These are phyloP conservation scores for Dalbergia cochinchinensis DNA, from an alignment of 306 rosid genomes.

Conservation along the genomic window DNA sequence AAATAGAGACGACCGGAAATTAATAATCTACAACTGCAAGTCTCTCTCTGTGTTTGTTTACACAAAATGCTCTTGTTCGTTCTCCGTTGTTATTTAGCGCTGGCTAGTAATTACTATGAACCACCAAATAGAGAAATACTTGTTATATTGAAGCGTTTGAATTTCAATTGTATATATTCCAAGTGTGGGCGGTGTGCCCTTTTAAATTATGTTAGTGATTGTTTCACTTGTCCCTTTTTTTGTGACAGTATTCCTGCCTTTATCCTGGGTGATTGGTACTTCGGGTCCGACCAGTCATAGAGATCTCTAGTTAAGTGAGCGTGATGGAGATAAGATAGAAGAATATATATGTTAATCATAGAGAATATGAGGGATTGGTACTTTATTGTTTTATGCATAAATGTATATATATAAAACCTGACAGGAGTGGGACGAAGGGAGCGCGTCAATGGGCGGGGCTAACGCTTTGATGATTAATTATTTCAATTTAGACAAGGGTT, in stretches of 20 bases:
- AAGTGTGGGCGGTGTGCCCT: neutral
- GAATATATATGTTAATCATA: too few relatives aligned
- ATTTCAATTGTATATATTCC: neutral
- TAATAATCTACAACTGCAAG: slow-evolving; percentile 5
- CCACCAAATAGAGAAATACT: neutral
- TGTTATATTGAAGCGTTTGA: neutral
- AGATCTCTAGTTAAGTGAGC: too few relatives aligned
- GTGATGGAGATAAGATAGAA: too few relatives aligned
- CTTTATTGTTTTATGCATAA: too few relatives aligned
- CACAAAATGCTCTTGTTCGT: neutral
- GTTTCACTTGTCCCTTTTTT: too few relatives aligned
- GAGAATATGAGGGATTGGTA: too few relatives aligned
- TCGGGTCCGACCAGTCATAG: too few relatives aligned
- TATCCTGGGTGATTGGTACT: too few relatives aligned
- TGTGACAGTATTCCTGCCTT: too few relatives aligned
- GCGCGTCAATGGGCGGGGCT: neutral
- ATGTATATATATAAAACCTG: too few relatives aligned
- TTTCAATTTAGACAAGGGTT: neutral
- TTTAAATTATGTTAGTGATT: too few relatives aligned
- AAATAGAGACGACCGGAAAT: neutral
- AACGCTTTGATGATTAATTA: neutral
- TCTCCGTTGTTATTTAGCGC: neutral
- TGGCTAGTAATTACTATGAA: neutral
- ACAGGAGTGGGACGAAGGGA: neutral
- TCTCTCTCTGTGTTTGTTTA: neutral